These are phyloP conservation scores for Lathyrus aphaca DNA, from an alignment of 306 rosid species.

Conservation along the genomic window DNA sequence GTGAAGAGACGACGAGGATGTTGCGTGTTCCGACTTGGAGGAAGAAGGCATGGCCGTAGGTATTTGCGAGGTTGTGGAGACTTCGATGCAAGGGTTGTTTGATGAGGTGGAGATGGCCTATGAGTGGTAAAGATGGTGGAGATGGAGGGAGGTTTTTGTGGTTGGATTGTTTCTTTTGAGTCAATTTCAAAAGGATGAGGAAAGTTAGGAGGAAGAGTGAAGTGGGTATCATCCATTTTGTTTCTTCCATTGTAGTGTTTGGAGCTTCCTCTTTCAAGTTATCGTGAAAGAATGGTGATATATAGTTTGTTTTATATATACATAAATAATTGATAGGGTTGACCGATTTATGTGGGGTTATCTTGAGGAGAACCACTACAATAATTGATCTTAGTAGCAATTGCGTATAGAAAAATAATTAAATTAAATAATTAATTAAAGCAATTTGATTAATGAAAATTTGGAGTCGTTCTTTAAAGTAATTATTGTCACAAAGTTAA, in stretches of 20 bases:
- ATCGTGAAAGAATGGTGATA: neutral
- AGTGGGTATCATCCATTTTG: neutral
- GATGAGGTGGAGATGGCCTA: slow-evolving; percentile 57
- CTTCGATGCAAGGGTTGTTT: slow-evolving; percentile 41
- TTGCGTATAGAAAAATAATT: too few relatives aligned
- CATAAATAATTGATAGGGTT: neutral
- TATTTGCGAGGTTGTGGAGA: slow-evolving; percentile 24
- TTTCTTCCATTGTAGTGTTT: slow-evolving; percentile 4
- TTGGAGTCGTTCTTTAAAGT: too few relatives aligned
- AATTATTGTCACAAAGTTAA: too few relatives aligned
- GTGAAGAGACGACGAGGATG: slow-evolving; percentile 48
- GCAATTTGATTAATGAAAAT: too few relatives aligned
- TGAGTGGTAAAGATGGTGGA: slow-evolving; percentile 50
- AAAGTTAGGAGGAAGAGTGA: slow-evolving; percentile 25
- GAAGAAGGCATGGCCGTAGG: slow-evolving; percentile 37
- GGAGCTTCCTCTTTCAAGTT: neutral
- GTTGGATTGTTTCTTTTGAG: neutral
- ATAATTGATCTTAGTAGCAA: too few relatives aligned
- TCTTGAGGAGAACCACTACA: too few relatives aligned
- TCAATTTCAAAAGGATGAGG: neutral
- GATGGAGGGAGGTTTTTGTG: slow-evolving; percentile 42
- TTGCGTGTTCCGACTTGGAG: slow-evolving; percentile 43
- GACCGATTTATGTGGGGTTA: neutral
- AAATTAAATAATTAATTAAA: too few relatives aligned
- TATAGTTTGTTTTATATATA: neutral